Base-by-base conservation (phyloP, 345 rosid species). In the Ailanthus altissimus region DNA sequence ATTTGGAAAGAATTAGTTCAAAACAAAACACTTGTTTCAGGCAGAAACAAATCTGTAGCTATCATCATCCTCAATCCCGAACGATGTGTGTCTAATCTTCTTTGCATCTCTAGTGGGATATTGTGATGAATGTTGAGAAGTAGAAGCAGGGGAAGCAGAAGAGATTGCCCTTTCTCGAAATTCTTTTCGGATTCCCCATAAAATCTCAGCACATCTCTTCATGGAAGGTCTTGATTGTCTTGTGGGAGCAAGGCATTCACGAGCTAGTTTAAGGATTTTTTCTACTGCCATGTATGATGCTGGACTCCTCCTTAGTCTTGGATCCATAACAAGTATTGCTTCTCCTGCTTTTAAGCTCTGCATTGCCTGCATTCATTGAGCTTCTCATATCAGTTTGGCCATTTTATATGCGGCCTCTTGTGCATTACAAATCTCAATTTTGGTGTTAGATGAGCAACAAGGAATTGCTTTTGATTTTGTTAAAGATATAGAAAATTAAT, bases 161-260 rank as follows among this genome's bases (percentile, higher is more conserved):
- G 81, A 46, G 11, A 79, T 10, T 51, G 78, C 47, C 12, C 59
- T 83, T 65, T 90, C 94, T 74, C 84, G 86, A 49, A 83, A 81
- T 26, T 88, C 89, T 83, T 83, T 93, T 40, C 99, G 88, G 28
- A 89, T 84, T 57, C 64, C 85, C 99, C 99, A 95, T 47, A 95
- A 78, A 36, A 81, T 83, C 78, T 95, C 97, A 0, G 72, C 97
- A 56, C 96, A 89, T 51, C 54, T 81, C 81, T 88, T 89, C 98
- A 95, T 95, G 78, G 87, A 64, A 5, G 99, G 99, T 45, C 99
- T 88, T 49, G 91, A 81, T 50, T 76, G 85, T 86, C 86, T 90
- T 3, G 82, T 42, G 6, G 86, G 76, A 42, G 86, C 86, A 16
- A 93, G 78, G 86, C 99, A 95, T 53, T 78, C 80, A 4, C 69